phyloP scores from a whole-genome alignment of 2,329 filamentous ascomycete genomes.

The Huntiella omanensis region DNA sequence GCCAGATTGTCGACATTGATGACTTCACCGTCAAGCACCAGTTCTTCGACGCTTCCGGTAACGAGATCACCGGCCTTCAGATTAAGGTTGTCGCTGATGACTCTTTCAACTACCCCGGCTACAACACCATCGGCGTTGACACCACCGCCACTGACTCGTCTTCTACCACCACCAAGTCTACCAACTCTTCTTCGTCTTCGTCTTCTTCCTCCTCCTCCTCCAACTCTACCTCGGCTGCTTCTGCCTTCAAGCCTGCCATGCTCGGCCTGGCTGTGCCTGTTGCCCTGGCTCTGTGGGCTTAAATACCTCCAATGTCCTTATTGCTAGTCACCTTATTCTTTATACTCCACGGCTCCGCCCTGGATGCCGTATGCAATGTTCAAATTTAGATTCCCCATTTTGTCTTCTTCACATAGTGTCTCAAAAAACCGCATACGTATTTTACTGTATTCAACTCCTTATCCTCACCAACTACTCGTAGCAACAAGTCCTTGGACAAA shows the following conservation, averaged over 20 bases:
- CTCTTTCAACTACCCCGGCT: conserved; percentile 27
- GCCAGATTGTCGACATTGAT: conserved; percentile 50
- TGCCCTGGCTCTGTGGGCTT: conserved; percentile 9
- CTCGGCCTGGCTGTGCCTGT: conserved; percentile 11
- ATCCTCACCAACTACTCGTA: neutral
- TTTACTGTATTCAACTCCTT: neutral
- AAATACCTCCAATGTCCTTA: neutral
- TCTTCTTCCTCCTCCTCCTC: conserved; percentile 1
- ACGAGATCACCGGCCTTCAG: conserved; percentile 25
- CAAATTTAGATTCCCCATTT: neutral
- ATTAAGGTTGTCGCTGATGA: conserved; percentile 27
- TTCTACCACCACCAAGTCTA: conserved; percentile 4
- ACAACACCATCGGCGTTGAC: conserved; percentile 19
- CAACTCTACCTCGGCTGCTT: conserved; percentile 6
- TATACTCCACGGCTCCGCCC: too few species aligned
- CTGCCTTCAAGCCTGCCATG: conserved; percentile 11
- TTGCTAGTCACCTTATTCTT: too few species aligned
- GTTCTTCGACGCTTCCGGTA: conserved; percentile 24
- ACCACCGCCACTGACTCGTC: conserved; percentile 5
- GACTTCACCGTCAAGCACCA: conserved; percentile 36
- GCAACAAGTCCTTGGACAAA: neutral
- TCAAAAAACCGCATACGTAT: neutral
- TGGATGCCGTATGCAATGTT: too few species aligned
- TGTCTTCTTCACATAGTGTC: neutral
- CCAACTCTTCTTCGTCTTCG: conserved; percentile 1